A percentile compares a stretch with the other conserved stretches of the same genome.
These are phyloP conservation scores for Aureobasidium lini DNA, from an alignment of 2,329 filamentous ascomycete species.

Conservation along the genomic window DNA sequence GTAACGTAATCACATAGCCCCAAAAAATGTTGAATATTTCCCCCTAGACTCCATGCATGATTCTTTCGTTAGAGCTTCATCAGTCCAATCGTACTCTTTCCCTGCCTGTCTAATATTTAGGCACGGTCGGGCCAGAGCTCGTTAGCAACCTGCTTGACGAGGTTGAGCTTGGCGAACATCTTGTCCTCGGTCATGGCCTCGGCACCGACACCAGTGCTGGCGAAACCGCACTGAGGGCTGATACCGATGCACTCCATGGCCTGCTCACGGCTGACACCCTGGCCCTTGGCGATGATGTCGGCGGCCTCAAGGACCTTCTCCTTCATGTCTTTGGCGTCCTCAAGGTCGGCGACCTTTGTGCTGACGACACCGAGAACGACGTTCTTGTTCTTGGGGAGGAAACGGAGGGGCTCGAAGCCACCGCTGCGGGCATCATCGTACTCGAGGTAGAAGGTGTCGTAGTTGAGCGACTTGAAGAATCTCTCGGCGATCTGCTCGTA, in stretches of 20 bases:
- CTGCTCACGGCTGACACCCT: slow-evolving; percentile 28
- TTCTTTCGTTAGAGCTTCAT: slow-evolving; percentile 13
- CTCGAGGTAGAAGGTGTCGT: slow-evolving; percentile 34
- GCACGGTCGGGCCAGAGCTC: slow-evolving; percentile 30
- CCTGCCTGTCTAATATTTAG: slow-evolving; percentile 13
- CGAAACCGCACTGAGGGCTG: slow-evolving; percentile 32
- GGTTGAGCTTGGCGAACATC: slow-evolving; percentile 32
- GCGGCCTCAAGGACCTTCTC: slow-evolving; percentile 28
- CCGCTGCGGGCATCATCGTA: slow-evolving; percentile 32
- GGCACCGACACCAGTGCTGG: slow-evolving; percentile 29
- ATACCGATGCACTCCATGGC: slow-evolving; percentile 33
- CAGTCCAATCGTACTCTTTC: not conserved
- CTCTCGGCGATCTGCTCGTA: slow-evolving; percentile 32
- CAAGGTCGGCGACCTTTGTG: slow-evolving; percentile 31
- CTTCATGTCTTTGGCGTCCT: slow-evolving; percentile 29
- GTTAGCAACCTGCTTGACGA: slow-evolving; percentile 30
- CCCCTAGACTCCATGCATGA: slow-evolving; percentile 7
- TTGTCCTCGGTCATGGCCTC: slow-evolving; percentile 32
- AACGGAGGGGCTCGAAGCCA: slow-evolving; percentile 32
- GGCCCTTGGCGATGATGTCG: slow-evolving; percentile 31
- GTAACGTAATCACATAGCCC: slow-evolving; percentile 2
- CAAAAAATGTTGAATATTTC: slow-evolving; percentile 13
- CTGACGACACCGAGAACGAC: slow-evolving; percentile 33
- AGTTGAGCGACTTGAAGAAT: slow-evolving; percentile 32
- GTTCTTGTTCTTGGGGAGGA: slow-evolving; percentile 32